Conservation (phyloP, 305 asterid species). For the Galium porrigens region DNA sequence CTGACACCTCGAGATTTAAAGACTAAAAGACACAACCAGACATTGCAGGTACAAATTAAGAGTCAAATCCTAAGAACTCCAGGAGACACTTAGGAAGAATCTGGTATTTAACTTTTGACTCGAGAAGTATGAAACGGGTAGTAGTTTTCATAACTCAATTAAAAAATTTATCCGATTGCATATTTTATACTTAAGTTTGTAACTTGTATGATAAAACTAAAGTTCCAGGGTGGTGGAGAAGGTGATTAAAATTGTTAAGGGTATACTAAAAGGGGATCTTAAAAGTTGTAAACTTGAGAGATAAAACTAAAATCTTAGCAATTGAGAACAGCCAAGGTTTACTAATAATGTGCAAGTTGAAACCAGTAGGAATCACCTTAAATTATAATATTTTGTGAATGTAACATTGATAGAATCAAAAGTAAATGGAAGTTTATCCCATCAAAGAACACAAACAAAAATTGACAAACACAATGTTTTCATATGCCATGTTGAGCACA, state of each 20-base stretch:
- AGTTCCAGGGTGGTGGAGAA: too few species aligned
- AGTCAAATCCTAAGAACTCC: not conserved
- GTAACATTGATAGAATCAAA: not conserved
- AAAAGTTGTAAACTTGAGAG: not conserved
- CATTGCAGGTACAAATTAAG: not conserved
- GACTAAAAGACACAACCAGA: not conserved
- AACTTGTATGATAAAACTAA: too few species aligned
- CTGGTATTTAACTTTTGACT: not conserved
- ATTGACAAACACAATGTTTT: not conserved
- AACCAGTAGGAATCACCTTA: not conserved
- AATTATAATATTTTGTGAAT: not conserved
- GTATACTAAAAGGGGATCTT: not conserved
- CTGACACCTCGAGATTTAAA: not conserved
- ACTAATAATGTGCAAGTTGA: not conserved
- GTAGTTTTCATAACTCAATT: not conserved
- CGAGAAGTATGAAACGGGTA: not conserved
- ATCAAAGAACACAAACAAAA: not conserved
- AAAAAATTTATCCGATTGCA: not conserved
- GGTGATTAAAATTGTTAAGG: not conserved
- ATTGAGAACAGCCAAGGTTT: not conserved
- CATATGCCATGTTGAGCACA: too few species aligned
- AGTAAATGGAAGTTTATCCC: not conserved
- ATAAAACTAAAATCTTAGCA: too few species aligned
- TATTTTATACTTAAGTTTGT: not conserved
- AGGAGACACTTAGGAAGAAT: not conserved